Evolutionary conservation across 208 protist species (phyloP).

Genomic region (Trypanosomatidae sp.): DNA sequence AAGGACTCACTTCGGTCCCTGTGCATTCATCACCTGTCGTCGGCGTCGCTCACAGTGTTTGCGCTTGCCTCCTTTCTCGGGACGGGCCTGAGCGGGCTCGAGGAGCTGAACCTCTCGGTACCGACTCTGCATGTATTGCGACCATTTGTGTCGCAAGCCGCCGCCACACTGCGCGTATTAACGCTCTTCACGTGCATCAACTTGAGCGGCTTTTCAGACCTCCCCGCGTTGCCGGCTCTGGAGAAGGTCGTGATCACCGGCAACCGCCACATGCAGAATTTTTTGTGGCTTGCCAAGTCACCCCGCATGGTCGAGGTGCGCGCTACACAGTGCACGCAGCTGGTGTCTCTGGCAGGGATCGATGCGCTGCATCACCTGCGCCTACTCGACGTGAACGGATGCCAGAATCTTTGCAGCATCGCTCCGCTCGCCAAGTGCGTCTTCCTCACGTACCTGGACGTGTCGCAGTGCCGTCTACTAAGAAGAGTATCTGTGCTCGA

Average conservation of each 20-base stretch:
- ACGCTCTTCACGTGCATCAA: slow-evolving; percentile 16
- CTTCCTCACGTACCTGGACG: slow-evolving; percentile 14
- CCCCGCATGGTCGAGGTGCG: slow-evolving; percentile 13
- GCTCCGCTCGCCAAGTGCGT: background rate
- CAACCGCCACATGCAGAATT: slow-evolving; percentile 19
- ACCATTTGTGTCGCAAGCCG: slow-evolving; percentile 5
- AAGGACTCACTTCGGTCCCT: slow-evolving; percentile 7
- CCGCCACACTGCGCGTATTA: slow-evolving; percentile 16
- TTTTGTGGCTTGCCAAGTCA: slow-evolving; percentile 17
- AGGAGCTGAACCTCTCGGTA: slow-evolving; percentile 8
- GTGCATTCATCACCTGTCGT: background rate
- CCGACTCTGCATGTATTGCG: slow-evolving; percentile 1
- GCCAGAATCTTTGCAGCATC: slow-evolving; percentile 4
- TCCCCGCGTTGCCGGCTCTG: slow-evolving; percentile 16
- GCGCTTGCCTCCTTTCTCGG: background rate
- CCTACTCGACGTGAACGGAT: slow-evolving; percentile 12
- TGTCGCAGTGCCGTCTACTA: slow-evolving; percentile 12
- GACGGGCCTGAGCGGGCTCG: slow-evolving; percentile 2
- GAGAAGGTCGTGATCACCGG: slow-evolving; percentile 14
- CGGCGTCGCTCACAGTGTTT: background rate
- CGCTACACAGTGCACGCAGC: slow-evolving; percentile 26
- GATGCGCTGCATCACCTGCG: slow-evolving; percentile 3
- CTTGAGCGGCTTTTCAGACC: slow-evolving; percentile 7
- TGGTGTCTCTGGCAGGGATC: slow-evolving; percentile 15
- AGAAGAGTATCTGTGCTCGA: slow-evolving; percentile 2